phyloP scores from a whole-genome alignment of 169 alveolate genomes.

The Haemoproteus tartakovskyi region DNA sequence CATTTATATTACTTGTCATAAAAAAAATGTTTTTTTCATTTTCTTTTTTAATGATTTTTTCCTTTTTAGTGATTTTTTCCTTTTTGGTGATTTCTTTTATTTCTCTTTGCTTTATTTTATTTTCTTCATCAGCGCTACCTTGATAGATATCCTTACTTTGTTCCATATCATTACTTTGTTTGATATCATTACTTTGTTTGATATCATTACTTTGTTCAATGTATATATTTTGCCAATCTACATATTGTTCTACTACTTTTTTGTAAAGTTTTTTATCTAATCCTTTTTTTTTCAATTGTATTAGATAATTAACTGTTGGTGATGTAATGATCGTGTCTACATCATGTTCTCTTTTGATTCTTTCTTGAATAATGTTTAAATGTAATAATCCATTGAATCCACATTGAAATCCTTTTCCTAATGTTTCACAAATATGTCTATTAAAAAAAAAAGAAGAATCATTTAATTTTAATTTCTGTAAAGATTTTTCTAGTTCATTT shows the following conservation, averaged over 20 bases:
- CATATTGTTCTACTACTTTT: slow-evolving; percentile 12
- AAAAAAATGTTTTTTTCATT: background rate
- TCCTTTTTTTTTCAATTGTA: slow-evolving; percentile 59
- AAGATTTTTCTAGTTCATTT: slow-evolving; percentile 75
- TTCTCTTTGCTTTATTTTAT: too few species aligned
- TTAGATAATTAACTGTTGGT: slow-evolving; percentile 84
- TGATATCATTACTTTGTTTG: too few species aligned
- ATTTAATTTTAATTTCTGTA: slow-evolving; percentile 84
- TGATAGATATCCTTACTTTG: too few species aligned
- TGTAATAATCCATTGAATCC: slow-evolving; percentile 94
- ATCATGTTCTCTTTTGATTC: slow-evolving; percentile 88
- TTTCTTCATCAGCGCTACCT: background rate
- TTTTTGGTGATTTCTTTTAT: background rate
- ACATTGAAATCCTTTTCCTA: slow-evolving; percentile 92
- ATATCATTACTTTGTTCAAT: too few species aligned
- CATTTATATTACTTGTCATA: slow-evolving; percentile 62
- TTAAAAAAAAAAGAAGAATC: slow-evolving; percentile 87
- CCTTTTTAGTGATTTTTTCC: background rate
- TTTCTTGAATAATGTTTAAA: slow-evolving; percentile 89
- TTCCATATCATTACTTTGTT: too few species aligned
- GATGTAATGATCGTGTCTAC: slow-evolving; percentile 87
- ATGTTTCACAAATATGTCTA: slow-evolving; percentile 84
- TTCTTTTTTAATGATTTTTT: background rate
- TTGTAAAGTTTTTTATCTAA: slow-evolving; percentile 52
- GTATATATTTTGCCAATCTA: slow-evolving; percentile 8